These are phyloP conservation scores for Mytilinidion resinicola DNA, from an alignment of 495 filamentous ascomycete genomes.

Conservation along the genomic window DNA sequence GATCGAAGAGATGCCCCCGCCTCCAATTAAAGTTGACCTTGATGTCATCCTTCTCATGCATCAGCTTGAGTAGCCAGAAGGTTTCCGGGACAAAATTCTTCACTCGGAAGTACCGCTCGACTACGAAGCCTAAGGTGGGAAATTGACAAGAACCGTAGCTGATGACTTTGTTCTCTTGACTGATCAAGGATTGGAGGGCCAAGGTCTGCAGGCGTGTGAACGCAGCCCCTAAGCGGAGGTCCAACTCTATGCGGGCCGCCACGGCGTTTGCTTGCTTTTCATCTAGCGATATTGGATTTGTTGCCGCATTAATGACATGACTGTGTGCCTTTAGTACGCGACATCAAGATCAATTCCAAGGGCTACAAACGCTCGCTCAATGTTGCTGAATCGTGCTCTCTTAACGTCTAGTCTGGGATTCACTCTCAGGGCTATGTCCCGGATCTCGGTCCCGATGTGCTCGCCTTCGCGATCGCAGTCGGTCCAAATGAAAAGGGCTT, in stretches of 20 bases:
- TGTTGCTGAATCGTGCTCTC: constrained; percentile 88
- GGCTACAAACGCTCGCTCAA: constrained; percentile 71
- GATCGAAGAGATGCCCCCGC: constrained; percentile 79
- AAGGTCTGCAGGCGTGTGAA: constrained; percentile 88
- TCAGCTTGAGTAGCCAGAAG: constrained; percentile 89
- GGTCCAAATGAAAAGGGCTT: constrained; percentile 89
- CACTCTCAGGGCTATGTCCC: constrained; percentile 65
- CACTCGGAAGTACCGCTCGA: constrained; percentile 88
- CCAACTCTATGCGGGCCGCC: constrained; percentile 81
- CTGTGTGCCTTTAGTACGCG: constrained; percentile 33
- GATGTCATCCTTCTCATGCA: constrained; percentile 67
- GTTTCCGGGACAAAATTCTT: constrained; percentile 86
- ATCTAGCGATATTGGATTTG: constrained; percentile 68
- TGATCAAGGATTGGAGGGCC: constrained; percentile 61
- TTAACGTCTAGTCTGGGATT: constrained; percentile 73
- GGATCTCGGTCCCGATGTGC: constrained; percentile 90
- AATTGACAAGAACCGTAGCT: constrained; percentile 98
- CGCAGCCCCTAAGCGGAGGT: constrained; percentile 81
- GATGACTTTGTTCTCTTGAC: constrained; percentile 48
- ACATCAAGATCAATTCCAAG: neutral
- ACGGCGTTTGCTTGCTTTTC: constrained; percentile 85
- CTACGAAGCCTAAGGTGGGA: constrained; percentile 92
- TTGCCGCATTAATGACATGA: constrained; percentile 82
- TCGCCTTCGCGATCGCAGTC: constrained; percentile 98
- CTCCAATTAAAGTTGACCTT: constrained; percentile 82